Percentiles rank a stretch among this genome's conserved stretches.
Conservation (phyloP, 208 protist genomes). For the Trypanosoma mega region DNA sequence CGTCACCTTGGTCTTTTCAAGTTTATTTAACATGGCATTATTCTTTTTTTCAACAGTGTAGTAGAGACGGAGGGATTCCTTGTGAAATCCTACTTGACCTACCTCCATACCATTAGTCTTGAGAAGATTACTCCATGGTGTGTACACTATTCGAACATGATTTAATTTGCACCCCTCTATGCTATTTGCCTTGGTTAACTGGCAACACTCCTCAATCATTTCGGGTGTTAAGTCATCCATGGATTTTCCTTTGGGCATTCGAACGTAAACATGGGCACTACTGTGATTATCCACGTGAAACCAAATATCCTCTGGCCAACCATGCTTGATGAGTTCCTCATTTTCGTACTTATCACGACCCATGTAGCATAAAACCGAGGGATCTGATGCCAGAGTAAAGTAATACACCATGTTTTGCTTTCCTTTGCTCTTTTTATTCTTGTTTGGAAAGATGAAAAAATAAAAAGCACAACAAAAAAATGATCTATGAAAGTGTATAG, state of each 20-base stretch:
- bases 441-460: slow-evolving; percentile 14
- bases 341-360: slow-evolving; percentile 99
- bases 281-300: slow-evolving; percentile 98
- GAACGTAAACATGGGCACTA: slow-evolving; percentile 98
- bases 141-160: slow-evolving; percentile 95
- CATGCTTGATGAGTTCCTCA: slow-evolving; percentile 97
- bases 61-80: slow-evolving; percentile 79
- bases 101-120: slow-evolving; percentile 96
- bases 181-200: slow-evolving; percentile 97
- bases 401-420: slow-evolving; percentile 88
- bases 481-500: neutral
- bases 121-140: slow-evolving; percentile 96
- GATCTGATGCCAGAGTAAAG: slow-evolving; percentile 88
- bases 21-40: slow-evolving; percentile 82
- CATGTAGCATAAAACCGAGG: slow-evolving; percentile 95
- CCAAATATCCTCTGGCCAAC: slow-evolving; percentile 98
- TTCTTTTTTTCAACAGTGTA: slow-evolving; percentile 84
- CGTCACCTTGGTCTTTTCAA: slow-evolving; percentile 94
- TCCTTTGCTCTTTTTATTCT: slow-evolving; percentile 1
- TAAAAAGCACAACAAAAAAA: slow-evolving; percentile 9
- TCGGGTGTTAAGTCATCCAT: slow-evolving; percentile 91
- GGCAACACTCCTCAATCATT: slow-evolving; percentile 96
- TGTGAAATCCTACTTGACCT: slow-evolving; percentile 95
- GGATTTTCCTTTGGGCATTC: slow-evolving; percentile 85
- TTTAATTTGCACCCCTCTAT: slow-evolving; percentile 95